Percentiles rank a stretch among this genome's conserved stretches.
phyloP scores from a whole-genome alignment of 805 yeast species.

The Metschnikowia aberdeeniae region DNA sequence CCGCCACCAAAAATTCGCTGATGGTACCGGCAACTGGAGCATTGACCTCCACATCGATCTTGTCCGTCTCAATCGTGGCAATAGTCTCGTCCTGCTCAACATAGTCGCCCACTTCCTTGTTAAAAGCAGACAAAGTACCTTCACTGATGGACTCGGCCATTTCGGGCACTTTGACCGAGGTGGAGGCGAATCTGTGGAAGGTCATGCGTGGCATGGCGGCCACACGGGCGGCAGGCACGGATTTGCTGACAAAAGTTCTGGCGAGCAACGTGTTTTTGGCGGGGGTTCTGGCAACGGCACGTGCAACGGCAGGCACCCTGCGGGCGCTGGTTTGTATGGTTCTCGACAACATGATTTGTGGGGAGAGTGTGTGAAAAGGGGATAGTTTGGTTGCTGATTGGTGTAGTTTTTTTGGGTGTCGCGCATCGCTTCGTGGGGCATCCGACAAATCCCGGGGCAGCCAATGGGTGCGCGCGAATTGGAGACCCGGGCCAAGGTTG shows the following conservation, averaged over 20 bases:
- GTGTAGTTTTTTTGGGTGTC: constrained; percentile 3
- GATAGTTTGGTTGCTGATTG: constrained; percentile 2
- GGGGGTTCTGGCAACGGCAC: constrained; percentile 4
- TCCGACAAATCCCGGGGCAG: constrained; percentile 18
- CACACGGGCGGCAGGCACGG: not conserved
- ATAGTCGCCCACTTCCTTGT: constrained; percentile 80
- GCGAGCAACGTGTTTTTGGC: constrained; percentile 14
- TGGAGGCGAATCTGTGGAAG: constrained; percentile 37
- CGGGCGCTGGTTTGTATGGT: constrained; percentile 26
- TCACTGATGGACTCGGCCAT: constrained; percentile 99
- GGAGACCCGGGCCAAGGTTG: not conserved
- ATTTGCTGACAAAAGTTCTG: constrained; percentile 18
- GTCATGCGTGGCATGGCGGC: constrained; percentile 17
- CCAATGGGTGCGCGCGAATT: constrained; percentile 18
- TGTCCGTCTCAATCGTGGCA: constrained; percentile 97
- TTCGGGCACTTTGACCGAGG: constrained; percentile 83
- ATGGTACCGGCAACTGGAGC: constrained; percentile 90
- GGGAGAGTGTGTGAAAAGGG: not conserved
- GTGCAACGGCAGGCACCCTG: constrained; percentile 21
- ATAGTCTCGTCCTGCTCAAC: constrained; percentile 83
- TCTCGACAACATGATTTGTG: constrained; percentile 31
- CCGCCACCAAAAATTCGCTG: constrained; percentile 72
- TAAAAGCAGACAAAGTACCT: constrained; percentile 75
- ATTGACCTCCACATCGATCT: constrained; percentile 95
- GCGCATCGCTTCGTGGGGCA: constrained; percentile 7